These are phyloP conservation scores for Haplographium delicatum DNA, from an alignment of 495 filamentous ascomycete species.

Conservation along the genomic window DNA sequence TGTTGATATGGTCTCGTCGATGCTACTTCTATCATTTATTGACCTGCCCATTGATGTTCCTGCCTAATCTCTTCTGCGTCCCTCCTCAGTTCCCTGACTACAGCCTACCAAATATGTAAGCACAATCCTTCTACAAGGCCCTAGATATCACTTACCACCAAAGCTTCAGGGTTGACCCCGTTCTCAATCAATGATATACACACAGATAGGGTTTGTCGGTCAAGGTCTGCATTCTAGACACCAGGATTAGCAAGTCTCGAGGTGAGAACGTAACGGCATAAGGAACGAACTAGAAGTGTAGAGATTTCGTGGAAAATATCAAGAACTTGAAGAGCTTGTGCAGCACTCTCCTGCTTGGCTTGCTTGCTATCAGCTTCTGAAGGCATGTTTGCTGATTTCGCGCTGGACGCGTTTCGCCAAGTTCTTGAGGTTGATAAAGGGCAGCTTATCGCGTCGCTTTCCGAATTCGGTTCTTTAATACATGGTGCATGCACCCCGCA, in stretches of 20 bases:
- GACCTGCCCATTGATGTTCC: constrained; percentile 24
- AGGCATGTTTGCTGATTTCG: constrained; percentile 14
- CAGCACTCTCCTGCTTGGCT: constrained; percentile 20
- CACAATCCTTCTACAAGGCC: background rate
- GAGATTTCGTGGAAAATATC: constrained; percentile 95
- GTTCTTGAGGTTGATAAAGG: background rate
- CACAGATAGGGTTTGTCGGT: constrained; percentile 82
- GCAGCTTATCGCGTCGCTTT: background rate
- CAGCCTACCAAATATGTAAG: constrained; percentile 42
- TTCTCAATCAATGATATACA: constrained; percentile 97
- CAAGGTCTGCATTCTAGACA: constrained; percentile 92
- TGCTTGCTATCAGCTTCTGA: constrained; percentile 16
- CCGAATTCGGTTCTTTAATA: background rate
- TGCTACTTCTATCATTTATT: too few relatives aligned
- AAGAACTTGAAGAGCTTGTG: constrained; percentile 79
- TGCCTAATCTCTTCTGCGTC: constrained; percentile 43
- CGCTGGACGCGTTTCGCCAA: background rate
- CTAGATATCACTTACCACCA: constrained; percentile 61
- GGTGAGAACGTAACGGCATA: too few relatives aligned
- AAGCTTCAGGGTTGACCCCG: constrained; percentile 90
- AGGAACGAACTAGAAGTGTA: constrained; percentile 62
- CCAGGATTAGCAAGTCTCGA: too few relatives aligned
- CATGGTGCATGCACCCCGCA: constrained; percentile 1
- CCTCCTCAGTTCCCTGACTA: constrained; percentile 67
- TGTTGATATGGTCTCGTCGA: too few relatives aligned